These are phyloP conservation scores for Aspergillus japonicus DNA, from an alignment of 2,329 filamentous ascomycete genomes.

Conservation along the genomic window DNA sequence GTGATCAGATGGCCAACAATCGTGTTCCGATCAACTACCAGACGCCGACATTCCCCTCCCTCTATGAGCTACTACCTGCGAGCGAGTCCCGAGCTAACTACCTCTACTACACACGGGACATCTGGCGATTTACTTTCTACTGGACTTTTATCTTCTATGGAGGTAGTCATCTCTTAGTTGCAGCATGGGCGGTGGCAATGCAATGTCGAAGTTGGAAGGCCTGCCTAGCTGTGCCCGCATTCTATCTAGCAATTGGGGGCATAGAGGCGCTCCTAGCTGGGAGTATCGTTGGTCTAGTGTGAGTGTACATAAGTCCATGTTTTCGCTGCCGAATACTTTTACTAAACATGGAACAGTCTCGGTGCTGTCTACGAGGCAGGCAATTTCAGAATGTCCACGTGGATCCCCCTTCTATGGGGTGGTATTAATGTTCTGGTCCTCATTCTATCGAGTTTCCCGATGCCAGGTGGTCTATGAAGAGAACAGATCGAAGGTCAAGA, in stretches of 20 bases:
- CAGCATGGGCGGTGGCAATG: slow-evolving; percentile 68
- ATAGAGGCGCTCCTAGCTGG: slow-evolving; percentile 77
- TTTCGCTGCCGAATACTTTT: not conserved
- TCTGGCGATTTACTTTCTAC: slow-evolving; percentile 82
- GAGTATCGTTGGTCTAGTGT: slow-evolving; percentile 78
- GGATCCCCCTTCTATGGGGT: slow-evolving; percentile 88
- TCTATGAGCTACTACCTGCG: slow-evolving; percentile 70
- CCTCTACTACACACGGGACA: slow-evolving; percentile 72
- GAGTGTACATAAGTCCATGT: slow-evolving; percentile 36
- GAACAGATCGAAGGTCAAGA: not conserved
- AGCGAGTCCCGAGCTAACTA: slow-evolving; percentile 57
- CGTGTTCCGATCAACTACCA: slow-evolving; percentile 59
- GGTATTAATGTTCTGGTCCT: slow-evolving; percentile 79
- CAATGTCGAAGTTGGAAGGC: slow-evolving; percentile 54
- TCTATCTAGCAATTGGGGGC: slow-evolving; percentile 70
- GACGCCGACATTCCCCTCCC: slow-evolving; percentile 73
- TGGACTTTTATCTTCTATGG: slow-evolving; percentile 83
- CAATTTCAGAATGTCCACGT: slow-evolving; percentile 88
- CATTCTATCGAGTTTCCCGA: slow-evolving; percentile 86
- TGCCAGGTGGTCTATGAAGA: slow-evolving; percentile 76
- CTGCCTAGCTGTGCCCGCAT: slow-evolving; percentile 69
- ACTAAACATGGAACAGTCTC: slow-evolving; percentile 52
- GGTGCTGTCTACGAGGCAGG: slow-evolving; percentile 79
- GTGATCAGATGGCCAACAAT: slow-evolving; percentile 34
- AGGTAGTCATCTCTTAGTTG: slow-evolving; percentile 70